A percentile compares a stretch with the other conserved stretches of the same genome.
Conservation (phyloP, 352 stramenopile genomes). For the Pythium dissotocum region DNA sequence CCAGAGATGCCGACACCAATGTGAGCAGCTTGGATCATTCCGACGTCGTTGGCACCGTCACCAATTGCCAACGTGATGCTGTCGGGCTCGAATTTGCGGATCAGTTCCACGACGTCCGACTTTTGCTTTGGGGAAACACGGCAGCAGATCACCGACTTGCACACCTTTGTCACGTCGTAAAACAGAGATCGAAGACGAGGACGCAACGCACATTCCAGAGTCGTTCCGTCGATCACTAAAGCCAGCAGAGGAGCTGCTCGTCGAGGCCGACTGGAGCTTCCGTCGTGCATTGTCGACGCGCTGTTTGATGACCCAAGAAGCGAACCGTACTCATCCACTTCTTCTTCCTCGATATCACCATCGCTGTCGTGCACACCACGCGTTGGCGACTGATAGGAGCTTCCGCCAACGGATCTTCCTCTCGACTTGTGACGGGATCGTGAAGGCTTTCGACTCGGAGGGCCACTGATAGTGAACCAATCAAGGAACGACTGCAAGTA, state of each 20-base stretch:
- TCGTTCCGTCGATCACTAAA: constrained; percentile 93
- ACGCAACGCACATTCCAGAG: constrained; percentile 74
- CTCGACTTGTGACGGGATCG: constrained; percentile 4
- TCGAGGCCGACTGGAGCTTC: neutral
- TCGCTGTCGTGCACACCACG: constrained; percentile 29
- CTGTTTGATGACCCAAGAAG: neutral
- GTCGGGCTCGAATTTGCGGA: constrained; percentile 66
- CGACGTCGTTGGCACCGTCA: constrained; percentile 97
- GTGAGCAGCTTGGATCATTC: constrained; percentile 94
- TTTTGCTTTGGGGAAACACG: constrained; percentile 90
- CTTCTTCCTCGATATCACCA: constrained; percentile 26
- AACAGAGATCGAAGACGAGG: constrained; percentile 54
- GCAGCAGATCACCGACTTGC: constrained; percentile 85
- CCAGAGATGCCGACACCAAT: constrained; percentile 93
- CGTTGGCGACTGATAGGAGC: neutral
- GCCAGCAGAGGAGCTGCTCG: constrained; percentile 35
- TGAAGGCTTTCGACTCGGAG: neutral
- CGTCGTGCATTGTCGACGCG: neutral
- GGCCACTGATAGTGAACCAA: constrained; percentile 8
- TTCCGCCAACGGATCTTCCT: constrained; percentile 1
- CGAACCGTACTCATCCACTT: constrained; percentile 14
- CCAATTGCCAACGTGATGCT: constrained; percentile 91
- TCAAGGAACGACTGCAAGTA: constrained; percentile 7
- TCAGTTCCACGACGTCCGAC: constrained; percentile 74
- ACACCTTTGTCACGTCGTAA: constrained; percentile 70